phyloP scores from a whole-genome alignment of 2,329 filamentous ascomycete genomes.

The Aspergillus neoniger region DNA sequence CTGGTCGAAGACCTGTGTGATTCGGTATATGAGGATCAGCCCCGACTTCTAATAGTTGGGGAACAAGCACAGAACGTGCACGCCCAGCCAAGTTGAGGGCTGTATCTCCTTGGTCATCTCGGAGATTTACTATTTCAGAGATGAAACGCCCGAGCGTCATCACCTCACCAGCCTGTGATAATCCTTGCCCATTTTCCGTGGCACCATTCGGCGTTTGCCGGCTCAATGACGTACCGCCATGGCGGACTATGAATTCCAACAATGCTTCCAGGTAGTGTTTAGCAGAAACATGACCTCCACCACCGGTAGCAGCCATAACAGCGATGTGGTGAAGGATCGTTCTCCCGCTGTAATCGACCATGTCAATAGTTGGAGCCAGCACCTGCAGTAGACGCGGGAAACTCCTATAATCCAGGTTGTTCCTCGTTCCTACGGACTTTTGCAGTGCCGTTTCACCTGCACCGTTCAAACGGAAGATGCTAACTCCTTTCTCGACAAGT shows the following conservation, averaged over 20 bases:
- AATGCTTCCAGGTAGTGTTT: slow-evolving; percentile 95
- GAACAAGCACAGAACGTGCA: slow-evolving; percentile 94
- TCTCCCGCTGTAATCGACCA: slow-evolving; percentile 82
- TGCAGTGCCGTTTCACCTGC: slow-evolving; percentile 91
- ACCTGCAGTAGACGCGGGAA: slow-evolving; percentile 91
- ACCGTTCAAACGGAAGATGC: slow-evolving; percentile 82
- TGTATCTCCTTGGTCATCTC: slow-evolving; percentile 92
- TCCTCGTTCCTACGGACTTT: slow-evolving; percentile 88
- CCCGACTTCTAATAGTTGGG: slow-evolving; percentile 92
- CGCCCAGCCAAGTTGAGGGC: slow-evolving; percentile 90
- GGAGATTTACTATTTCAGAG: slow-evolving; percentile 93
- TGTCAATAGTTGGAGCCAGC: slow-evolving; percentile 84
- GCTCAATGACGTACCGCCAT: slow-evolving; percentile 66
- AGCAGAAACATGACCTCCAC: slow-evolving; percentile 78
- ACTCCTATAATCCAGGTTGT: slow-evolving; percentile 86
- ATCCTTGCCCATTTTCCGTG: slow-evolving; percentile 27
- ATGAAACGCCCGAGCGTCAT: slow-evolving; percentile 93
- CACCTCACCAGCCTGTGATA: slow-evolving; percentile 53
- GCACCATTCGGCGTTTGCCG: slow-evolving; percentile 45
- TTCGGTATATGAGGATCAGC: slow-evolving; percentile 93
- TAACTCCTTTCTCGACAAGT: slow-evolving; percentile 81
- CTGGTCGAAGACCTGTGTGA: slow-evolving; percentile 79
- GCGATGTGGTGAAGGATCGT: slow-evolving; percentile 97
- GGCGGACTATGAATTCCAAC: slow-evolving; percentile 89
- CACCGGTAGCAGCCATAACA: slow-evolving; percentile 92